These are phyloP conservation scores for Panus rudis DNA, from an alignment of 768 basidiomycete species.

Conservation along the genomic window DNA sequence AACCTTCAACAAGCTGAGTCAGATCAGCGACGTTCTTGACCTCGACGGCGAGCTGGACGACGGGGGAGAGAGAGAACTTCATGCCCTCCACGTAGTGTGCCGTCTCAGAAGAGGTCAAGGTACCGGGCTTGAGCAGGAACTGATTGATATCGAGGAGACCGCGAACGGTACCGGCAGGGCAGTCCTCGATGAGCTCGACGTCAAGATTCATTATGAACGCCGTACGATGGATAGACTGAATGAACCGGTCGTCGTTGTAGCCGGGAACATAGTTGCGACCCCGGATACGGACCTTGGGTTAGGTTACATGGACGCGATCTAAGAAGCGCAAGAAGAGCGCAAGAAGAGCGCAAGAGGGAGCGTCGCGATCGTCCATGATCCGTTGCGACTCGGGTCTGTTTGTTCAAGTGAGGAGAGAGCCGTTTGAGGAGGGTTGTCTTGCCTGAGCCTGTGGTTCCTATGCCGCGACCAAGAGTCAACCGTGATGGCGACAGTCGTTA, in stretches of 20 bases:
- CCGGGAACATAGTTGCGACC: conserved; percentile 97
- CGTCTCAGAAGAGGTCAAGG: conserved; percentile 93
- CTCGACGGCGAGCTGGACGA: conserved; percentile 97
- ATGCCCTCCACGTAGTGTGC: conserved; percentile 99
- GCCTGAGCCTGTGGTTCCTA: no score
- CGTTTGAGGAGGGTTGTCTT: conserved; percentile 99
- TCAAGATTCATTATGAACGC: conserved; percentile 99
- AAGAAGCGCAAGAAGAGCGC: conserved; percentile 99
- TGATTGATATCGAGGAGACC: conserved; percentile 99
- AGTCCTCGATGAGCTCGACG: conserved; percentile 97
- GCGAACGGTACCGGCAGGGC: conserved; percentile 95
- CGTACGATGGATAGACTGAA: conserved; percentile 97
- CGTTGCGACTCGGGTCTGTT: conserved; percentile 96
- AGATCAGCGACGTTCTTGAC: conserved; percentile 99
- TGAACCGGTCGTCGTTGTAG: conserved; percentile 94
- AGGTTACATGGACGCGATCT: conserved; percentile 90
- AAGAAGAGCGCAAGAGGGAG: conserved; percentile 94
- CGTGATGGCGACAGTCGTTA: conserved; percentile 90
- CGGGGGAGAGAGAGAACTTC: conserved; percentile 99
- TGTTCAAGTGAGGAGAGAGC: conserved; percentile 98
- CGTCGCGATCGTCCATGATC: conserved; percentile 94
- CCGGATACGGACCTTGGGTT: conserved; percentile 98
- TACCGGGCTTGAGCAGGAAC: conserved; percentile 98
- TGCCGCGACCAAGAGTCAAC: no score
- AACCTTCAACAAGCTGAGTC: conserved; percentile 98